These are phyloP conservation scores for Pythium scleroteichum DNA, from an alignment of 352 stramenopile genomes.

Conservation along the genomic window DNA sequence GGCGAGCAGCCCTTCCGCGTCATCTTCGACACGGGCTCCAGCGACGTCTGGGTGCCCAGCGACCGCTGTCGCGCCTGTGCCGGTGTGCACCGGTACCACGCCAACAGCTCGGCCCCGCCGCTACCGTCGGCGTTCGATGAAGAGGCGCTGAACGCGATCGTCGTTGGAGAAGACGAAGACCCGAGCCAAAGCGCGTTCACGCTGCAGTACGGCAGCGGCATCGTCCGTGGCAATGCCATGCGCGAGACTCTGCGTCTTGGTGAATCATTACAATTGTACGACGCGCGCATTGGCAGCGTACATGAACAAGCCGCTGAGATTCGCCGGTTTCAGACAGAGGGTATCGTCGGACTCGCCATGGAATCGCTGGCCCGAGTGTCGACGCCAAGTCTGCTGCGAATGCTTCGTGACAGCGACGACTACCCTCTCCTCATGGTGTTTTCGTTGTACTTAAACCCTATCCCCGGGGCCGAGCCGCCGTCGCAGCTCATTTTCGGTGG, in stretches of 20 bases:
- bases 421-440: constrained; percentile 29
- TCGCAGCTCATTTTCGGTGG: constrained; percentile 44
- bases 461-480: constrained; percentile 21
- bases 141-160: background rate
- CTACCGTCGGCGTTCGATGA: background rate
- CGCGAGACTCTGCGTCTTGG: constrained; percentile 27
- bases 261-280: constrained; percentile 3
- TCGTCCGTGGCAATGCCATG: constrained; percentile 27
- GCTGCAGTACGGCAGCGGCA: constrained; percentile 39
- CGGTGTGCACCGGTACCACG: constrained; percentile 30
- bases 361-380: constrained; percentile 31
- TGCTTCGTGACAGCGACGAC: constrained; percentile 16
- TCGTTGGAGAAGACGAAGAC: constrained; percentile 5
- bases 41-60: constrained; percentile 42
- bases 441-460: constrained; percentile 43
- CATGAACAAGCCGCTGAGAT: constrained; percentile 29
- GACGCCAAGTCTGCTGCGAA: constrained; percentile 26
- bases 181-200: constrained; percentile 18
- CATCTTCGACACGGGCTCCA: constrained; percentile 53
- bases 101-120: constrained; percentile 16
- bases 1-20: constrained; percentile 40
- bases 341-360: constrained; percentile 39
- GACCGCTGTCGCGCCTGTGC: constrained; percentile 33
- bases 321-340: constrained; percentile 37
- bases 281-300: constrained; percentile 31